Percentiles rank a stretch among this genome's conserved stretches.
Evolutionary conservation across 768 basidiomycete genomes (phyloP).

Genomic region (Suillus subluteus): DNA sequence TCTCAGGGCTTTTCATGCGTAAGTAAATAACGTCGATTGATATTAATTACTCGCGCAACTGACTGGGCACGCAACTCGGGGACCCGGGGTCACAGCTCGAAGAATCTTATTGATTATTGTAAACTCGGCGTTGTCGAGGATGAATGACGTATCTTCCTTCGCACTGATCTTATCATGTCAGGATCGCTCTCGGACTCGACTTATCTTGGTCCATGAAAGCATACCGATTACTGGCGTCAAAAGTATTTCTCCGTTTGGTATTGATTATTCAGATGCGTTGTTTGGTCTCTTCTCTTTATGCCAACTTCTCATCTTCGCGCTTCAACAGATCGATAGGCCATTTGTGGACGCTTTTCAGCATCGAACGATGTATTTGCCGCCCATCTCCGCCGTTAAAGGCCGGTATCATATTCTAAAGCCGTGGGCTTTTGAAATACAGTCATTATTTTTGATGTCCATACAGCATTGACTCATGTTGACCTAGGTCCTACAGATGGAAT

Average conservation of each 20-base stretch:
- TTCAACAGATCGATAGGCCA: no score
- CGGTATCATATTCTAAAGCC: neutral
- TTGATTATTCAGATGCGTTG: neutral
- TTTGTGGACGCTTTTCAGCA: neutral
- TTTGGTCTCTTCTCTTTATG: neutral
- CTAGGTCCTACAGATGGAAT: neutral
- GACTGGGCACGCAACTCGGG: neutral
- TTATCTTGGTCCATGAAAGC: neutral
- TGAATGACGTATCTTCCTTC: neutral
- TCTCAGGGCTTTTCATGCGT: neutral
- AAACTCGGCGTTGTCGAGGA: neutral
- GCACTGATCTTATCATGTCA: no score
- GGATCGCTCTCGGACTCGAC: neutral
- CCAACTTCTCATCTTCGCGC: neutral
- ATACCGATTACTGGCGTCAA: neutral
- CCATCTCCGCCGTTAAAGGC: no score
- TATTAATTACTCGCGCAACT: neutral
- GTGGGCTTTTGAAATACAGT: neutral
- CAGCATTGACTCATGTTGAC: neutral
- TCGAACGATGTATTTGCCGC: neutral
- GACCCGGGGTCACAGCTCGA: neutral
- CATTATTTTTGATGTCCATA: neutral
- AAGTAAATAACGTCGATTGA: neutral
- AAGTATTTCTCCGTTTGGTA: neutral
- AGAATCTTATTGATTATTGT: neutral